Percentiles rank a stretch among this genome's conserved stretches.
Evolutionary conservation across 495 filamentous ascomycete genomes (phyloP).

Genomic region (Penicillium ochrochloron): DNA sequence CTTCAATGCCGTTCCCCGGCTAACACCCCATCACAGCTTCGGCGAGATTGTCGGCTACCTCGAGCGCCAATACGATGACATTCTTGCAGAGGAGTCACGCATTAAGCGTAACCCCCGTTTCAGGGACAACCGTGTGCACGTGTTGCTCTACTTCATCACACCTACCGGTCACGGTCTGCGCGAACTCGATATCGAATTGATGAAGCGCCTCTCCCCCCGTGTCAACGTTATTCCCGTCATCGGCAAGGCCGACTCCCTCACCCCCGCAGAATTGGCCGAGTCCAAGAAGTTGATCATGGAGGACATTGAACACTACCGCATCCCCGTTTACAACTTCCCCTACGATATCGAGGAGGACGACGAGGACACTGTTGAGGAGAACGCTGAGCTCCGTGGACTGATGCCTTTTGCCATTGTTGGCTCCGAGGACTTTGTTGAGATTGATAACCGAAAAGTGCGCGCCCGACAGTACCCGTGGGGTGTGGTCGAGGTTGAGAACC

Average conservation of each 20-base stretch:
- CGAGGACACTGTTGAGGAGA: conserved; percentile 98
- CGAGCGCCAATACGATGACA: conserved; percentile 98
- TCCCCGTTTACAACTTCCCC: conserved; percentile 99
- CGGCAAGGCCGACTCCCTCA: conserved; percentile 96
- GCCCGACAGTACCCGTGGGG: conserved; percentile 99
- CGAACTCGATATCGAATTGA: conserved; percentile 98
- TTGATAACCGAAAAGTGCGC: conserved; percentile 86
- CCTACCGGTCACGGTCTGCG: conserved; percentile 97
- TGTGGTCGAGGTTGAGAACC: conserved; percentile 98
- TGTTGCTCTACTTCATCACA: conserved; percentile 98
- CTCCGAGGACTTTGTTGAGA: conserved; percentile 92
- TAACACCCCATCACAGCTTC: conserved; percentile 65
- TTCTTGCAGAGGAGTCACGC: conserved; percentile 97
- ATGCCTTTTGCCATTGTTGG: conserved; percentile 99
- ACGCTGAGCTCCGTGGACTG: conserved; percentile 91
- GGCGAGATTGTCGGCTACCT: conserved; percentile 96
- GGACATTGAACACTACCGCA: conserved; percentile 99
- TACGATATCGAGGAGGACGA: conserved; percentile 99
- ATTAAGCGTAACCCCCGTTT: conserved; percentile 99
- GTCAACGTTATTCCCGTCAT: conserved; percentile 99
- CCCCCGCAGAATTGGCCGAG: conserved; percentile 93
- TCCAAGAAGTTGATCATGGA: conserved; percentile 99
- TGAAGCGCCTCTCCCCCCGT: conserved; percentile 97
- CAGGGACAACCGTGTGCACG: conserved; percentile 98
- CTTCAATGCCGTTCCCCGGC: conserved; percentile 10